Base-by-base conservation (phyloP, 2,329 filamentous ascomycete species). In the Simplicillium aogashimaense region DNA sequence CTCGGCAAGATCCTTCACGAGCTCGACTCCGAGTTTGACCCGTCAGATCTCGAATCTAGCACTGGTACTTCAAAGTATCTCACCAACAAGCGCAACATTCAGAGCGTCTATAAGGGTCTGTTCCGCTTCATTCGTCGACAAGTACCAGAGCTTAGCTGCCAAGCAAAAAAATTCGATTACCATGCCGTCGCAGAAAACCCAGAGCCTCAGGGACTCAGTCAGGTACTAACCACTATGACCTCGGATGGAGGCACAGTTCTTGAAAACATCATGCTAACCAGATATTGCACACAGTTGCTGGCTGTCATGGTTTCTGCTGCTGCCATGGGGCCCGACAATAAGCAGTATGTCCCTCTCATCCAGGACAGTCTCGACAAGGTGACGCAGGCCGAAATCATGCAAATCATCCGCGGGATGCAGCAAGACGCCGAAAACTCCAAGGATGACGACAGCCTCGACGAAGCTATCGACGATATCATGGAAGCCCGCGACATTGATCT, bases 281-380 rank as follows among this genome's bases (percentile, higher is more conserved):
- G 3, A 16, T 29, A 33, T 47, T 60, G 59, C 35, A 60, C 65
- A 41, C 64, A 81, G 65, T 64, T 83, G 38, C 63, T 83, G 33
- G 76, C 76, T 43, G 66, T 83, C 41, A 70, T 83, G 53, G 65
- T 83, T 16, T 71, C 57, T 12, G 61, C 79, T n/a, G 76, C 76
- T 18, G 72, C 79, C 46, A 69, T 72, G 53, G 78, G 77, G 11
- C 70, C 74, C 18, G 70, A 76, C 40, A 69, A 69, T 42, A 65
- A 66, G 29, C 63, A 63, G 50, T 79, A 78, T 52, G 67, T 82
- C 35, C 56, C 55, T 7, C 57, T 58, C 16, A 66, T 74, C 31
- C 60, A 62, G 42, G 53, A 56, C 37, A 53, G 53, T 29, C 55
- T 72, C 20, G 67, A 70, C 45, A 56, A 56, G 20, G 53, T 60